Evolutionary conservation across 768 basidiomycete species (phyloP).

Genomic region (Clitopilus passeckerianus): DNA sequence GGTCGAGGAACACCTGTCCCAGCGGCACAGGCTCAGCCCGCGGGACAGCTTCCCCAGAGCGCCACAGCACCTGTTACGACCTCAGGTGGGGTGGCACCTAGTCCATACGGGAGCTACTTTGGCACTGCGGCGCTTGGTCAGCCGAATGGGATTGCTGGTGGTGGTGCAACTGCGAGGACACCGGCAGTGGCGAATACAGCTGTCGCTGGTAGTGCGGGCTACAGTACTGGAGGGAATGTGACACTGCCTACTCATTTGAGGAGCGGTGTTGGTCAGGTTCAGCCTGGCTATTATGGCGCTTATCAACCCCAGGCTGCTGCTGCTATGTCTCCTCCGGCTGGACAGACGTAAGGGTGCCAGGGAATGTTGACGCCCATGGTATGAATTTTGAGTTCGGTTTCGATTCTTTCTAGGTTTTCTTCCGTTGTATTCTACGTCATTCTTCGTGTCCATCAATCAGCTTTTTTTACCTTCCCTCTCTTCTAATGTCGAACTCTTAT

Average conservation of each 20-base stretch:
- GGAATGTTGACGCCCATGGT: neutral
- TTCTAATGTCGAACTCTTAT: neutral
- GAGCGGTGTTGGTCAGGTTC: slow-evolving; percentile 13
- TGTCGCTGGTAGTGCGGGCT: slow-evolving; percentile 11
- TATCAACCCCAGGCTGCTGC: slow-evolving; percentile 7
- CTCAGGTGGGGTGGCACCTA: slow-evolving; percentile 1
- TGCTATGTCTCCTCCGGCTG: neutral
- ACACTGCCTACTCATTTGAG: slow-evolving; percentile 28
- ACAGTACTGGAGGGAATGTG: neutral
- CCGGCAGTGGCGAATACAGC: slow-evolving; percentile 22
- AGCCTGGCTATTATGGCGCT: slow-evolving; percentile 21
- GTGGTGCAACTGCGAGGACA: slow-evolving; percentile 7
- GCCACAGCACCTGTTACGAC: slow-evolving; percentile 2
- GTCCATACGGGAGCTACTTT: slow-evolving; percentile 20
- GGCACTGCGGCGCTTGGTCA: slow-evolving; percentile 2
- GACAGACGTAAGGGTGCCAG: neutral
- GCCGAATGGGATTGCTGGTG: slow-evolving; percentile 1
- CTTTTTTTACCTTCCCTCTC: neutral
- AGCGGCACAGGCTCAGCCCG: slow-evolving; percentile 20
- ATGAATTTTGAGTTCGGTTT: neutral
- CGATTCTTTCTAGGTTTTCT: neutral
- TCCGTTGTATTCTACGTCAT: neutral
- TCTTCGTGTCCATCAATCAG: neutral
- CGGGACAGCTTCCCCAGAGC: slow-evolving; percentile 4
- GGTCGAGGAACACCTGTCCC: slow-evolving; percentile 34